Conservation (phyloP, 768 basidiomycete species). For the Boletus sp. region DNA sequence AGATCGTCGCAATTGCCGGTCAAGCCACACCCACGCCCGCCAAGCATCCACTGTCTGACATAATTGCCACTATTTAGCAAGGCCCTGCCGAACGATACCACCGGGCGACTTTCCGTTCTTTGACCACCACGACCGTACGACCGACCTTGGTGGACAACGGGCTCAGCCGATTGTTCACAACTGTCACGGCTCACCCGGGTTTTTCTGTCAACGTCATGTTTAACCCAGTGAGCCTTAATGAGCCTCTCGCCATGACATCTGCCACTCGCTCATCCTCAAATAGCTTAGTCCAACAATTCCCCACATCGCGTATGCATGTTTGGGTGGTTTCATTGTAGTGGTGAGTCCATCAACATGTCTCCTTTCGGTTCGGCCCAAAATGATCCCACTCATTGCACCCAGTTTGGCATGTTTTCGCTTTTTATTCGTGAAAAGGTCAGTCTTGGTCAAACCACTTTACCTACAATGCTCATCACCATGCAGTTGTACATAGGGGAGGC, state of each 20-base stretch:
- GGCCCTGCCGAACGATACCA: conserved; percentile 3
- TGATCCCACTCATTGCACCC: background rate
- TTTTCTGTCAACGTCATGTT: conserved; percentile 41
- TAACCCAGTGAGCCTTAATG: conserved; percentile 41
- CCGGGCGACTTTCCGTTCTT: background rate
- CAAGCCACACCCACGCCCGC: background rate
- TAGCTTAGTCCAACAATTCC: conserved; percentile 52
- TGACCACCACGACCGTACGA: conserved; percentile 4
- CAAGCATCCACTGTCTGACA: conserved; percentile 7
- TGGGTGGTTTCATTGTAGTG: conserved; percentile 80
- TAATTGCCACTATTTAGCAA: conserved; percentile 10
- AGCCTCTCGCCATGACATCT: background rate
- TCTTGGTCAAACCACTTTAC: background rate
- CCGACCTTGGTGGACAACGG: background rate
- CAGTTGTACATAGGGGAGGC: conserved; percentile 95
- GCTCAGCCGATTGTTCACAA: background rate
- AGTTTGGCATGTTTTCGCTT: conserved; percentile 96
- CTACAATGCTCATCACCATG: conserved; percentile 4
- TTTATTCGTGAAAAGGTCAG: conserved; percentile 81
- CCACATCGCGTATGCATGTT: conserved; percentile 74
- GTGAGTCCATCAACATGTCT: conserved; percentile 35
- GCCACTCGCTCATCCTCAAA: conserved; percentile 3
- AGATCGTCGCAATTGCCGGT: background rate
- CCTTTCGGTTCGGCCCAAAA: background rate
- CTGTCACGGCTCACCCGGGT: conserved; percentile 2